Conservation (phyloP, 805 yeast species). For the Metschnikowia koreensis region DNA sequence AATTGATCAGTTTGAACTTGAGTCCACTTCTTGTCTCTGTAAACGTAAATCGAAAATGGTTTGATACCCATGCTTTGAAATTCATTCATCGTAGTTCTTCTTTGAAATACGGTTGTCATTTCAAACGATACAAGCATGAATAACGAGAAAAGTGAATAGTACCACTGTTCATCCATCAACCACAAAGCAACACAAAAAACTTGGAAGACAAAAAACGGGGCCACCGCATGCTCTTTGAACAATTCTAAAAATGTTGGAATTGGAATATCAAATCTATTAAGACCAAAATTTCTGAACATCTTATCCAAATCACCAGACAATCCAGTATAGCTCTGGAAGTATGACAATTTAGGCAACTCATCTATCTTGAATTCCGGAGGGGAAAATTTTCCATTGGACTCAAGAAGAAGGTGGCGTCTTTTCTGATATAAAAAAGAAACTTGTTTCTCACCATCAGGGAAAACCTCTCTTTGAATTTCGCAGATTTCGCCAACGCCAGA, state of each 20-base stretch:
- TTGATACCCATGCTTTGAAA: conserved; percentile 97
- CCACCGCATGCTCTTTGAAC: conserved; percentile 96
- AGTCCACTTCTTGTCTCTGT: conserved; percentile 69
- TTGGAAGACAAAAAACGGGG: conserved; percentile 97
- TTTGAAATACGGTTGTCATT: conserved; percentile 90
- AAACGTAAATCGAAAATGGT: conserved; percentile 77
- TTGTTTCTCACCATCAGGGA: conserved; percentile 59
- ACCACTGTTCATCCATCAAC: conserved; percentile 97
- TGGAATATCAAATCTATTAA: conserved; percentile 90
- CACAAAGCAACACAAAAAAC: conserved; percentile 92
- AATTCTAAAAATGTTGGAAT: conserved; percentile 87
- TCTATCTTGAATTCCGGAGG: conserved; percentile 82
- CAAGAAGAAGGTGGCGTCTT: conserved; percentile 77
- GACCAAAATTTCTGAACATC: conserved; percentile 65
- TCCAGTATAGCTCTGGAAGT: conserved; percentile 58
- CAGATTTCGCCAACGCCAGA: conserved; percentile 84
- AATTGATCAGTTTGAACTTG: conserved; percentile 68
- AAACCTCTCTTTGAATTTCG: conserved; percentile 51
- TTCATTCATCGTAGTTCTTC: conserved; percentile 91
- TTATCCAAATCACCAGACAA: conserved; percentile 50
- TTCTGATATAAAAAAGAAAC: conserved; percentile 83
- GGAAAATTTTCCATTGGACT: conserved; percentile 52
- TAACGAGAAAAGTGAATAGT: conserved; percentile 84
- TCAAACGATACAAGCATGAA: conserved; percentile 93
- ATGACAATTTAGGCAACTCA: conserved; percentile 52